Base-by-base conservation (phyloP, 2,329 filamentous ascomycete genomes). In the Nannizzia gypsea region DNA sequence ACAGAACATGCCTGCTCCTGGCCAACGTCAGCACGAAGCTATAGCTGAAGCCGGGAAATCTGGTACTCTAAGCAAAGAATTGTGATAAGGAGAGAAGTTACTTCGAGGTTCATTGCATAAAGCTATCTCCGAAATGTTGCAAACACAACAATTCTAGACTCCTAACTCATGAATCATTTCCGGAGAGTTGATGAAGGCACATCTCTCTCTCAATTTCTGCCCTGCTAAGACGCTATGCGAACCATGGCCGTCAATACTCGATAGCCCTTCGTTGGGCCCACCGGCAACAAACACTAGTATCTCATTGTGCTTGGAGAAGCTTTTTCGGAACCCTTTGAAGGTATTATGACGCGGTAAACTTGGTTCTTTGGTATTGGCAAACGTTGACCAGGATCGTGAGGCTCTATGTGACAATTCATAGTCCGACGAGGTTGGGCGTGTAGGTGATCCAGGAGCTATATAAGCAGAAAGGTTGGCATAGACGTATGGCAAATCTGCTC, bases 401-500 rank as follows among this genome's bases (percentile, higher is more conserved):
- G 58, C 58, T 31, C 54, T n/a, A 24, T n/a, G 38, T 17, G 17
- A 3, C 20, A 59, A 38, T 6, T 24, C 13, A 36, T 26, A 44
- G 58, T 59, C 58, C n/a, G 28, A n/a, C 3, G 9, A 5, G 13
- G 50, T 42, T 17, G 58, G 58, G 36, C 54, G 38, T 46, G 22
- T 55, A 9, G 58, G 58, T n/a, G 52, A 59, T 44, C 58, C 58
- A 50, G 58, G 58, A 38, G 54, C 40, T 57, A 79, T 71, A 66
- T 78, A 82, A 57, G 74, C 69, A 1, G 74, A 72, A 17, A 77
- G 63, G 60, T 77, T 77, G 9, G 72, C 79, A 61, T 78, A 82
- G 2, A 80, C 69, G 67, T 81, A 83, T 3, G 78, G 75, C 26
- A 82, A 77, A 57, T 82, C 80, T 0, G 78, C 77, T 0, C 78